Percentiles rank a stretch among this genome's conserved stretches.
phyloP scores from a whole-genome alignment of 805 yeast species.

The Dipodascopsis tothii region DNA sequence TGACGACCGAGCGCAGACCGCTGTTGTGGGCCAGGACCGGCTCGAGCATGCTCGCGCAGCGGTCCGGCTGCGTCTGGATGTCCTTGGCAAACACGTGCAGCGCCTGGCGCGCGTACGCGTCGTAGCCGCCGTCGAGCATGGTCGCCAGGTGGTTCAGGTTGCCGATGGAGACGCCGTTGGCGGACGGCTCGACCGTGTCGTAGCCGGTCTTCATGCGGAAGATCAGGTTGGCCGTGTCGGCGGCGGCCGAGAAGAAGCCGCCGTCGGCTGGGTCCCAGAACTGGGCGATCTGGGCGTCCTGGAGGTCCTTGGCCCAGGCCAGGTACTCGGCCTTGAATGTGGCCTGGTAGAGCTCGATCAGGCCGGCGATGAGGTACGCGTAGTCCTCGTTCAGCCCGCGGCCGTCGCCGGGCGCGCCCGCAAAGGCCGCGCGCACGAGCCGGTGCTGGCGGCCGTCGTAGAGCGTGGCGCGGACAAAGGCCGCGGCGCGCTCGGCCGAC shows the following conservation, averaged over 20 bases:
- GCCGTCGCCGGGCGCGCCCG: constrained; percentile 6
- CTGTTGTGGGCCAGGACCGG: constrained; percentile 10
- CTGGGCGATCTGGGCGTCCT: constrained; percentile 28
- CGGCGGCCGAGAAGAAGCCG: constrained; percentile 29
- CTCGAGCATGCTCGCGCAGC: constrained; percentile 11
- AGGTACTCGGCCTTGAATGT: constrained; percentile 27
- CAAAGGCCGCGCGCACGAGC: constrained; percentile 23
- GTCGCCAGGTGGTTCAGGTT: constrained; percentile 29
- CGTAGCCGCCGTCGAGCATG: constrained; percentile 6
- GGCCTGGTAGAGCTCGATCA: constrained; percentile 33
- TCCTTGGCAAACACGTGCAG: constrained; percentile 12
- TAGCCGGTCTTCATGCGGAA: constrained; percentile 33
- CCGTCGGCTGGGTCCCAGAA: constrained; percentile 33
- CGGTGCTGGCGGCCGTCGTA: constrained; percentile 22
- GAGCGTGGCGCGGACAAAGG: constrained; percentile 21
- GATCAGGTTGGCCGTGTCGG: constrained; percentile 25
- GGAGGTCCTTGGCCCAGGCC: constrained; percentile 30
- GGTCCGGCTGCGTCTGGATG: constrained; percentile 12
- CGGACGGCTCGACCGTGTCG: constrained; percentile 35
- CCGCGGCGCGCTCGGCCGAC: constrained; percentile 28
- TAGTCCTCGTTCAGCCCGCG: constrained; percentile 34
- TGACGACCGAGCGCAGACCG: constrained; percentile 15
- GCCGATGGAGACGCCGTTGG: constrained; percentile 32
- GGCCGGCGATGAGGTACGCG: constrained; percentile 32
- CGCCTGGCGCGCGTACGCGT: constrained; percentile 11